Evolutionary conservation across 257 asterid genomes (phyloP), one percentile per base, ranked within the genome.

Genomic region (Phtheirospermum japonicum): DNA sequence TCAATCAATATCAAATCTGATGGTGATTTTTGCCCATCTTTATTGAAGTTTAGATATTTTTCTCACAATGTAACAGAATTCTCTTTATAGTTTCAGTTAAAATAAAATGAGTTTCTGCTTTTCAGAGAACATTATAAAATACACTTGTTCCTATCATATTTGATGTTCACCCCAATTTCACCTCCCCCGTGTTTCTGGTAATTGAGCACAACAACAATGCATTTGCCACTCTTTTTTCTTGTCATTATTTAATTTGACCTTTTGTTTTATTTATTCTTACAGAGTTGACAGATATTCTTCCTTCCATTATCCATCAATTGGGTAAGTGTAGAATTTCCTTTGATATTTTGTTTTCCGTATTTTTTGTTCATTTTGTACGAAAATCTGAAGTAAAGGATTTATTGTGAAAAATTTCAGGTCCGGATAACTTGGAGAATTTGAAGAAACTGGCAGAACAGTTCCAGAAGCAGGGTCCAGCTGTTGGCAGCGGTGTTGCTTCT

Each of bases 401-500:
- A 6, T 7, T 5, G 0, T 46, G 4, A 30, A 57, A 37, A 16
- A 55, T 10, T 7, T 57, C 83, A 85, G 94, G 89, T 23, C 89
- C 89, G 0, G 94, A 82, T 71, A 82, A 85, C 74, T 67, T 82
- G 77, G 90, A 82, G 76, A 79, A 83, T 66, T 69, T 83, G 84
- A 85, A 85, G 77, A 85, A 85, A 67, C 59, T 85, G 63, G 90
- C 94, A 0, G 94, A 85, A 67, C 87, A 85, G 69, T 85, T 78
- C 79, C 87, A 85, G 81, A 82, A 85, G 69, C 90, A 82, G 71
- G 84, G 68, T 30, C 85, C 94, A 18, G 75, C 67, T 26, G 70
- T 74, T 57, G 81, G 68, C 4, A 49, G 49, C 30, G 83, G 61
- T 68, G 4, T 75, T 4, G 71, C 70, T 11, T 60, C 70, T n/a